Base-by-base conservation (phyloP, 345 rosid species). In the Hibiscus tridactylites region DNA sequence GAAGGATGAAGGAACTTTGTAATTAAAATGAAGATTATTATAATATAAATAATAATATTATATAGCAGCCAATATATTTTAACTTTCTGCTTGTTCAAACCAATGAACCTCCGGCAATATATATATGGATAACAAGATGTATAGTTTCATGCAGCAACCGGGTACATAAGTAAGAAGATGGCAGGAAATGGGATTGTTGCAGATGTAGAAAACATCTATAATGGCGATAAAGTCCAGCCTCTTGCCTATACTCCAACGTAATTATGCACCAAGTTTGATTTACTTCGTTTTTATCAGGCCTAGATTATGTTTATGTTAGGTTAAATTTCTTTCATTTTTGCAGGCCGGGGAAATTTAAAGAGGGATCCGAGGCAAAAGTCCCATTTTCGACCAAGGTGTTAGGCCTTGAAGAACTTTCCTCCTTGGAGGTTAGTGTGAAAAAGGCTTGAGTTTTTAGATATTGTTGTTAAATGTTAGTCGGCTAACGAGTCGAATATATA, bases 361-460 rank as follows among this genome's bases (percentile, higher is more conserved):
- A 28, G 6, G 67, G 3, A n/a, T 12, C 17, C 8, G 42, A 72
- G 5, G 57, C 16, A 21, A 72, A 72, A 49, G 11, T 42, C 2
- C 9, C 61, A 11, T 49, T 62, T 3, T 62, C 10, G 1, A 64
- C 3, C 1, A 64, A 4, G 68, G 16, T 64, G 49, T 64, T 62
- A 54, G 62, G 75, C 60, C 61, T 72, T 12, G 42, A 50, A 31
- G 70, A 72, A 31, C 68, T 72, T 50, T 19, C 33, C 69, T 72
- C 69, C 24, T 72, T 52, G 49, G 60, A 63, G 75, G 75, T 63
- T 46, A 16, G 39, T 16, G 39, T 4, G 37, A 35, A 35, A 35
- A 35, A 5, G 37, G 37, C 8, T 4, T 29, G 1, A 50, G 16
- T 54, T 54, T 9, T 21, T 19, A 56, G 60, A 56, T 21, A 15